These are phyloP conservation scores for Podila horticola DNA, from an alignment of 192 early-diverging fungal species.

Conservation along the genomic window DNA sequence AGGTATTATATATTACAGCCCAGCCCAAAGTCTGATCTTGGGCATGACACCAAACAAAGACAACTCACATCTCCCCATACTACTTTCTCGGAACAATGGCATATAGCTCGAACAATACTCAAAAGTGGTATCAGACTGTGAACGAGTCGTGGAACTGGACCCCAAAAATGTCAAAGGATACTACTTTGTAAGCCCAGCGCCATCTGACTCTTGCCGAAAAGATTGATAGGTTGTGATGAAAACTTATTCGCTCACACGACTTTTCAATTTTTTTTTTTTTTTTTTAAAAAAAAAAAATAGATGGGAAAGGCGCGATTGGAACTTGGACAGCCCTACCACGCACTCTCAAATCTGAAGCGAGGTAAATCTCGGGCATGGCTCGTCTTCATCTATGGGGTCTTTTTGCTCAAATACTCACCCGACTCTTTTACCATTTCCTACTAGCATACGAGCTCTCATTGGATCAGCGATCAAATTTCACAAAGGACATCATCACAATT, in stretches of 20 bases:
- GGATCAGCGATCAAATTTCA: constrained; percentile 64
- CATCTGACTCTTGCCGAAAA: not conserved
- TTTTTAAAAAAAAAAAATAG: no score
- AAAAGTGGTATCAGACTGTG: constrained; percentile 71
- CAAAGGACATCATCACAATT: constrained; percentile 70
- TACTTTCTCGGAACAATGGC: not conserved
- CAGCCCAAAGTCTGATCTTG: not conserved
- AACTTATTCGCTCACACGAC: not conserved
- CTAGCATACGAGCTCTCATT: constrained; percentile 71
- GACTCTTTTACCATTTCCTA: not conserved
- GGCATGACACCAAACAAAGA: not conserved
- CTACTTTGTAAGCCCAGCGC: constrained; percentile 63
- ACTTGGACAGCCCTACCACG: constrained; percentile 61
- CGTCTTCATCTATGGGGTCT: not conserved
- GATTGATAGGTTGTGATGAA: not conserved
- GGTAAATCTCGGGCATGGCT: constrained; percentile 22
- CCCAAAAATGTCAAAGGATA: constrained; percentile 71
- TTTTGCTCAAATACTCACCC: not conserved
- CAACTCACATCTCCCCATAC: not conserved
- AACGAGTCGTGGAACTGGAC: constrained; percentile 74
- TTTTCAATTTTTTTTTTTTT: not conserved
- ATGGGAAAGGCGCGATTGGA: constrained; percentile 47
- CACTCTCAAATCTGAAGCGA: constrained; percentile 53
- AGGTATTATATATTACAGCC: constrained; percentile 25
- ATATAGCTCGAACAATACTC: constrained; percentile 63